Evolutionary conservation across 2,329 filamentous ascomycete genomes (phyloP).

Genomic region (Ilyonectria sp.): DNA sequence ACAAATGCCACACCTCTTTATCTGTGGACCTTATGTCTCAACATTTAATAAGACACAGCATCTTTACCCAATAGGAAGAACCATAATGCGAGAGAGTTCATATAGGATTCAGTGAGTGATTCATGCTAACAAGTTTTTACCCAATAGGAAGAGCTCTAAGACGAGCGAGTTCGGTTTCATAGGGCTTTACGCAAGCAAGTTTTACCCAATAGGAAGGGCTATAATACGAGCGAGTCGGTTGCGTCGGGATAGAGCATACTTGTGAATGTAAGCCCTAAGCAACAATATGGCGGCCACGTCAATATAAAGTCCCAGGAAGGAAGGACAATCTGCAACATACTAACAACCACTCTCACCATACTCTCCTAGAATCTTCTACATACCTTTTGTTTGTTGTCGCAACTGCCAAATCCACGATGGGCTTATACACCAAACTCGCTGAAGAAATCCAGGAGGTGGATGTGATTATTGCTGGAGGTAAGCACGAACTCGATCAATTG

Average conservation of each 20-base stretch:
- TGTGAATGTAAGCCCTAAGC: background rate
- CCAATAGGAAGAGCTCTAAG: no score
- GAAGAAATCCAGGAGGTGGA: slow-evolving; percentile 35
- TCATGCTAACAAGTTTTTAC: no score
- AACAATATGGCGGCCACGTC: background rate
- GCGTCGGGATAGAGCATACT: background rate
- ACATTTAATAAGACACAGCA: no score
- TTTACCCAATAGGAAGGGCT: no score
- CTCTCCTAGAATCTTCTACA: background rate
- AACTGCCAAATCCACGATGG: slow-evolving; percentile 4
- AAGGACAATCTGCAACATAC: background rate
- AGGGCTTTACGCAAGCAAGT: no score
- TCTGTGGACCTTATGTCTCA: no score
- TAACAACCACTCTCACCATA: slow-evolving; percentile 1
- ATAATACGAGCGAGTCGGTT: background rate
- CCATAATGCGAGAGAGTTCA: background rate
- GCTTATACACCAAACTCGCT: slow-evolving; percentile 18
- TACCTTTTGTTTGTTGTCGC: slow-evolving; percentile 1
- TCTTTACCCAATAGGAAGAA: slow-evolving; percentile 5
- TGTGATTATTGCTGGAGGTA: slow-evolving; percentile 43
- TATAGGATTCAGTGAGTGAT: no score
- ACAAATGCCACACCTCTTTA: no score
- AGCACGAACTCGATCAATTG: background rate
- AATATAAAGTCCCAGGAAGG: slow-evolving; percentile 1
- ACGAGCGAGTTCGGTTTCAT: no score